Evolutionary conservation across 1,284 basidiomycete species (phyloP).

Genomic region (Cystobasidiaceae sp.): DNA sequence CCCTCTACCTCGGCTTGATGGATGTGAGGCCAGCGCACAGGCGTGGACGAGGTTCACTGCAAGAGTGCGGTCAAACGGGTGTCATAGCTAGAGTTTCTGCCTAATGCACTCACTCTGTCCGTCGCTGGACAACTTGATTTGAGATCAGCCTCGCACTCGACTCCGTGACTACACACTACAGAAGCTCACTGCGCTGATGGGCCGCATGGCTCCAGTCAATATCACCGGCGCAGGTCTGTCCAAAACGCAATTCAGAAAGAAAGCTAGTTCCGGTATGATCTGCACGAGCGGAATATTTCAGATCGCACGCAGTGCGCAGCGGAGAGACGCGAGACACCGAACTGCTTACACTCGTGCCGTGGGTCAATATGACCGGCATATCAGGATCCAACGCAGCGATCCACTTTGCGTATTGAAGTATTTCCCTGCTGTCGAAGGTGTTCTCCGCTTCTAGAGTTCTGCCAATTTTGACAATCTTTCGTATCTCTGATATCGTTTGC

Average conservation of each 20-base stretch:
- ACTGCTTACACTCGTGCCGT: background rate
- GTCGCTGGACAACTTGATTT: too few species aligned
- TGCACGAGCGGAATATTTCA: too few species aligned
- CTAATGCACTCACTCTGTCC: too few species aligned
- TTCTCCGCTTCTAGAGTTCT: background rate
- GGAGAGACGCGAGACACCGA: too few species aligned
- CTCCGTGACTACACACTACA: too few species aligned
- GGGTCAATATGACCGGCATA: background rate
- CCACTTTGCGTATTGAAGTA: background rate
- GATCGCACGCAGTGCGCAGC: too few species aligned
- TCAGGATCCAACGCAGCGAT: background rate
- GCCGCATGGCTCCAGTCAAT: background rate
- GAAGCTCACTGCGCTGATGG: background rate
- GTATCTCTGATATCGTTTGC: background rate
- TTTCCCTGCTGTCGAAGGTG: background rate
- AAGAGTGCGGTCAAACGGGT: too few species aligned
- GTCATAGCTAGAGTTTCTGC: background rate
- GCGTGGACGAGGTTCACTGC: conserved; percentile 5
- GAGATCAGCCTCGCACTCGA: too few species aligned
- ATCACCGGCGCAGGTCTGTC: background rate
- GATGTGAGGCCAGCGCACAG: background rate
- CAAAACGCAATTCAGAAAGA: background rate
- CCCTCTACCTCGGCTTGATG: background rate
- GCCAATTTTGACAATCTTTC: background rate
- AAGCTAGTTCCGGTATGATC: background rate